Evolutionary conservation across 2,329 filamentous ascomycete species (phyloP).

Genomic region (Amylocarpus encephaloides): DNA sequence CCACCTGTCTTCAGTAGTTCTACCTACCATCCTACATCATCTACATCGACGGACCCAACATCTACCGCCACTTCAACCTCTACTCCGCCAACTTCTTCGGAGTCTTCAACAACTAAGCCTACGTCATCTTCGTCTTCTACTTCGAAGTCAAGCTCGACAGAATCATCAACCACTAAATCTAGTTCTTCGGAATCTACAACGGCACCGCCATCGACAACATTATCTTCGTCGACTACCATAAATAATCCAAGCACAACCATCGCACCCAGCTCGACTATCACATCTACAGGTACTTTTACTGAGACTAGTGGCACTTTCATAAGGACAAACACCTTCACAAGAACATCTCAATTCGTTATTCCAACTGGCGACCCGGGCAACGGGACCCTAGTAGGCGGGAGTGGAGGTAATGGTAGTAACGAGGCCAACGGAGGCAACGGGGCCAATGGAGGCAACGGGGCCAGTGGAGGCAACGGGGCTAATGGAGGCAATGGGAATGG

Average conservation of each 20-base stretch:
- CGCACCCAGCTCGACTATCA: neutral
- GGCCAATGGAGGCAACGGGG: neutral
- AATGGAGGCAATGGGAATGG: neutral
- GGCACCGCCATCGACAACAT: slow-evolving; percentile 3
- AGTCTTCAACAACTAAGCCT: neutral
- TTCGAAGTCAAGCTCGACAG: slow-evolving; percentile 8
- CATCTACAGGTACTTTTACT: neutral
- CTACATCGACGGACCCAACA: neutral
- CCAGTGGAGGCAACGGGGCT: neutral
- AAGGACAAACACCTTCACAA: too few species aligned
- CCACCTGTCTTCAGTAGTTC: neutral
- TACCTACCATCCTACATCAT: neutral
- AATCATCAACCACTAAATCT: slow-evolving; percentile 6
- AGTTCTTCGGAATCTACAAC: neutral
- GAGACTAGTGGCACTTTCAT: neutral
- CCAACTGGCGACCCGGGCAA: neutral
- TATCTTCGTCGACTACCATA: neutral
- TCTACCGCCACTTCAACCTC: neutral
- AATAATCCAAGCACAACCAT: neutral
- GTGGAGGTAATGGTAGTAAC: too few species aligned
- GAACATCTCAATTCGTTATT: too few species aligned
- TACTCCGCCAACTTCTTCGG: neutral
- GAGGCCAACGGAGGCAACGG: too few species aligned
- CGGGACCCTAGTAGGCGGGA: too few species aligned
- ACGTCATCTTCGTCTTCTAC: neutral